Conservation (phyloP, 441 rosid genomes). For the Syzygium syzygioides region DNA sequence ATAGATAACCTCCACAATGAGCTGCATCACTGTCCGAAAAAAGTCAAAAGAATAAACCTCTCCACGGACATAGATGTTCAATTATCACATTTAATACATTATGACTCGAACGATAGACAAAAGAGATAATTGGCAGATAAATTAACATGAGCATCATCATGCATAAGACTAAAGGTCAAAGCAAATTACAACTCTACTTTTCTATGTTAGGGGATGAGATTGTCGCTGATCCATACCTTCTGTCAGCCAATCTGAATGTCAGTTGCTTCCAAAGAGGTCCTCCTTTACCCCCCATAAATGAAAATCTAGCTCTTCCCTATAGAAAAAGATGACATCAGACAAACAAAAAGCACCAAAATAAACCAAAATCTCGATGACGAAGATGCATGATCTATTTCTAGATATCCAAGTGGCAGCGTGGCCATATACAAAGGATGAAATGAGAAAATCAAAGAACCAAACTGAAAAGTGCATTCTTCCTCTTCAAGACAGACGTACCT, state of each 20-base stretch:
- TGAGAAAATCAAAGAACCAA: neutral
- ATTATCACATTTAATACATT: neutral
- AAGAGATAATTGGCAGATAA: neutral
- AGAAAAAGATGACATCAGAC: constrained; percentile 4
- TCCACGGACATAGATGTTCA: neutral
- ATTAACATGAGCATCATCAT: neutral
- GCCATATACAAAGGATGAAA: neutral
- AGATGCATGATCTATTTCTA: neutral
- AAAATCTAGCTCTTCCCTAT: constrained; percentile 86
- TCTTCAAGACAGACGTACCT: constrained; percentile 36
- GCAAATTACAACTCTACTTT: neutral
- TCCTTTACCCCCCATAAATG: constrained; percentile 50
- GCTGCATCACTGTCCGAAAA: constrained; percentile 29
- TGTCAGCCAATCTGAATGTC: constrained; percentile 67
- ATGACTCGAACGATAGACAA: neutral
- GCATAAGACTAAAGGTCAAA: neutral
- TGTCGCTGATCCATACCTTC: constrained; percentile 47
- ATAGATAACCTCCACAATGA: constrained; percentile 37
- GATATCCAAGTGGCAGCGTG: neutral
- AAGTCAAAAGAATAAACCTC: neutral
- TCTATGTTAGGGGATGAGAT: neutral
- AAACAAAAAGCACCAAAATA: neutral
- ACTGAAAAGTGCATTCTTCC: neutral
- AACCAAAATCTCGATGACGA: neutral
- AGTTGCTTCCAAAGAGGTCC: constrained; percentile 95